These are phyloP conservation scores for Closterium sp. DNA, from an alignment of 139 green algal genomes.

Conservation along the genomic window DNA sequence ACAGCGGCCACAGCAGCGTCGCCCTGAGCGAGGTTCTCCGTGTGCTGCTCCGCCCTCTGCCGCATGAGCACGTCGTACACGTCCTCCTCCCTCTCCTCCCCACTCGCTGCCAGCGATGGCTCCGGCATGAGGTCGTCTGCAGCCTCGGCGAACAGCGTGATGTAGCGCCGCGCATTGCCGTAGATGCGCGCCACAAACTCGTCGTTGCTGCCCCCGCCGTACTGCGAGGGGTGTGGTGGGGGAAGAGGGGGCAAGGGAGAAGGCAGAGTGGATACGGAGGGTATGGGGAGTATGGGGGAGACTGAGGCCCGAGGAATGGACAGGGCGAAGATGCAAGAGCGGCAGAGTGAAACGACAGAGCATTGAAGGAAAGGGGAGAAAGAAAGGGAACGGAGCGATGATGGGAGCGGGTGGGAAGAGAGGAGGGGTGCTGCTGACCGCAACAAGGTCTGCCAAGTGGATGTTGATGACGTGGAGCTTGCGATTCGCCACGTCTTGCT, in stretches of 20 bases:
- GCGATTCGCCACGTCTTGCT: background rate
- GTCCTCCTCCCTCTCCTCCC: constrained; percentile 58
- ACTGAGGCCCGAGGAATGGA: background rate
- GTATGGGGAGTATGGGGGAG: background rate
- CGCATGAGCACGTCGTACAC: constrained; percentile 77
- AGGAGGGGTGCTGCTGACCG: background rate
- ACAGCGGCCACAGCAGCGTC: constrained; percentile 7
- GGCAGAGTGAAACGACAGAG: background rate
- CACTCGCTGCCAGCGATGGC: background rate
- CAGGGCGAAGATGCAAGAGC: background rate
- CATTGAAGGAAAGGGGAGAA: background rate
- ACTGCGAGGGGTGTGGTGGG: background rate
- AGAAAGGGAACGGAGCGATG: background rate
- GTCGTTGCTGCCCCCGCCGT: background rate
- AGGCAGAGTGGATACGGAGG: background rate
- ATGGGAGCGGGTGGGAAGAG: background rate
- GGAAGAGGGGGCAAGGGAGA: background rate
- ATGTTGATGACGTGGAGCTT: background rate
- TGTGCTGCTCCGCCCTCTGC: constrained; percentile 23
- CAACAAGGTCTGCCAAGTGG: background rate
- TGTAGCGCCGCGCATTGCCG: constrained; percentile 78
- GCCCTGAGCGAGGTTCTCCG: constrained; percentile 23
- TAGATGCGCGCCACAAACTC: constrained; percentile 65
- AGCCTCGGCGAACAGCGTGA: constrained; percentile 73
- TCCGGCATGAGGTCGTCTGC: constrained; percentile 76